Evolutionary conservation across 129 eudicot genomes (phyloP), one percentile per base, ranked within the genome.

Genomic region (Smallanthus sonchifolius): DNA sequence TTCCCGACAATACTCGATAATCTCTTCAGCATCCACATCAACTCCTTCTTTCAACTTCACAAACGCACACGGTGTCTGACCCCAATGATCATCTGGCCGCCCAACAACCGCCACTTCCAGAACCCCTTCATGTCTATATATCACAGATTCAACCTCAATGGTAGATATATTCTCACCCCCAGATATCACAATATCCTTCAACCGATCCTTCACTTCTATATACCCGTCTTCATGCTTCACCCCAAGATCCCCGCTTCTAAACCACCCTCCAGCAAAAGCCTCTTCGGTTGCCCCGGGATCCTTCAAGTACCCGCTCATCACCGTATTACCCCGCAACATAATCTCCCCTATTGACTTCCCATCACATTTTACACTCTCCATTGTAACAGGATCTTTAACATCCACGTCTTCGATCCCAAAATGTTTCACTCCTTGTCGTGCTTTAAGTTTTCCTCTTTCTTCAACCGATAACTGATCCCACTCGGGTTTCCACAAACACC

Each of bases 311-410:
- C 70, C 70, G 7, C 37, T 40, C 70, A 65, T 65, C 17, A 65
- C 5, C 10, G 52, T 19, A 40, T 65, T 65, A 40, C 70, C 36
- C 1, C 36, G 39, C 8, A 65, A 17, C 70, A 65, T 65, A 19
- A 65, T 66, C 71, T 66, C 71, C 49, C 71, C 71, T 19, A 43
- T 66, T 20, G 71, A 66, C 19, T 66, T 42, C 4, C 54, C 71
- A 15, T 66, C 71, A 66, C 37, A 5, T 42, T 66, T 66, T 10
- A 66, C 71, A 19, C 38, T 66, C 37, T 66, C 19, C 54, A 42
- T 66, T 20, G 71, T 66, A 14, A 42, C 14, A 2, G 71, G 71
- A 19, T 66, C 54, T 20, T 20, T 66, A 19, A 66, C 71, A 28
- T 66, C 70, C 36, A 16, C 28, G 36, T 40, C 70, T n/a, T 66